Evolutionary conservation across 768 basidiomycete species (phyloP).

Genomic region (Hortiboletus campestris): DNA sequence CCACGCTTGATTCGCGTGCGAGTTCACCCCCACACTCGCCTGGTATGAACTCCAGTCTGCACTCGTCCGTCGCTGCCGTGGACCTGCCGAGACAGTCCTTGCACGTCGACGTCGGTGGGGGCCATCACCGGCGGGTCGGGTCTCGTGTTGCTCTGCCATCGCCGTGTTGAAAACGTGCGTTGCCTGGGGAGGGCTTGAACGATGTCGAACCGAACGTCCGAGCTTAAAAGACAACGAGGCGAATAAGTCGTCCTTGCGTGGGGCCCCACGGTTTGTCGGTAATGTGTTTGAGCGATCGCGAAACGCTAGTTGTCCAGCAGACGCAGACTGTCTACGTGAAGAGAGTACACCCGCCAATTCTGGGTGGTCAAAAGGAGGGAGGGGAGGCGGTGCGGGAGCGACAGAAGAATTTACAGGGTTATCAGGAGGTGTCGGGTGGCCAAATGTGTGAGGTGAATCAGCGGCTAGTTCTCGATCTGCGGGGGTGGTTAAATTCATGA

Average conservation of each 20-base stretch:
- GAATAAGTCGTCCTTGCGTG: conserved; percentile 21
- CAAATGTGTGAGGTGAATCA: conserved; percentile 44
- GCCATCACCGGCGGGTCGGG: background rate
- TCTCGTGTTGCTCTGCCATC: conserved; percentile 6
- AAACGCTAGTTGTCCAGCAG: conserved; percentile 7
- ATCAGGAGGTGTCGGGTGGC: conserved; percentile 35
- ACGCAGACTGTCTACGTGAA: conserved; percentile 18
- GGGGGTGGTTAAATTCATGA: conserved; percentile 28
- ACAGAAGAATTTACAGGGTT: conserved; percentile 1
- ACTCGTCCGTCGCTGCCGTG: conserved; percentile 45
- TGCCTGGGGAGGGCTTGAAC: conserved; percentile 27
- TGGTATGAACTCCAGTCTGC: conserved; percentile 57
- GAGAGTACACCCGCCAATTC: conserved; percentile 24
- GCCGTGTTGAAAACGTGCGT: conserved; percentile 14
- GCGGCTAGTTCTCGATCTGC: conserved; percentile 18
- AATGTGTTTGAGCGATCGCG: conserved; percentile 26
- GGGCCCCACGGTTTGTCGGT: conserved; percentile 12
- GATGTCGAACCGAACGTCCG: conserved; percentile 27
- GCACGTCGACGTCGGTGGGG: conserved; percentile 19
- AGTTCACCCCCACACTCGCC: conserved; percentile 37
- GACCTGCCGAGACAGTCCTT: conserved; percentile 35
- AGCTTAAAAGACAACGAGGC: conserved; percentile 26
- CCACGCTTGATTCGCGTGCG: conserved; percentile 44
- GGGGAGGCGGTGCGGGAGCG: conserved; percentile 45
- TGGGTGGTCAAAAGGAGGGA: conserved; percentile 53